Base-by-base conservation (phyloP, 208 protist genomes). In the Entamoeba dispar region DNA sequence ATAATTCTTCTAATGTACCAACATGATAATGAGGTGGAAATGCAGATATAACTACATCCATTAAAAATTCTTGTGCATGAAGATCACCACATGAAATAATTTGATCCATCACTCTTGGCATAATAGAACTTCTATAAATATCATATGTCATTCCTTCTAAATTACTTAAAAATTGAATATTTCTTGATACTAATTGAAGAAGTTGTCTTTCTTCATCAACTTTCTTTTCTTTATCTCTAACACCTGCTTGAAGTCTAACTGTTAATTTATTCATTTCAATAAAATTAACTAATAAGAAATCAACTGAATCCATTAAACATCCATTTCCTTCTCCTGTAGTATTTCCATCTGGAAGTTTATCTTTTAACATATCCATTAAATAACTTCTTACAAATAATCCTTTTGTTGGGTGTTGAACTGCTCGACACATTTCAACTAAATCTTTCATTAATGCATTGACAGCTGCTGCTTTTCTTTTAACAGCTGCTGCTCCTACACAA, bases 341-440 rank as follows among this genome's bases (percentile, higher is more conserved):
- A 31, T 92, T 92, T 22, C 12, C 17, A 90, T 94, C 77, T 38
- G 93, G 93, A 61, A 94, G 57, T 34, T 94, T 34, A 57, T 92
- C 92, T 43, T 92, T 92, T 7, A 57, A 61, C 93, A 93, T 55
- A 69, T 94, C 73, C 12, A 91, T 15, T 50, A 94, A 49, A 19
- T 93, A 94, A 52, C 91, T n/a, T 19, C 94, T 10, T 31, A 94
- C 14, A 34, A 94, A 94, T 15, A 94, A 92, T 69, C 93, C 94
- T 5, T 91, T 38, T 34, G 91, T 94, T 47, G 94, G 94, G 34
- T 94, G 93, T 49, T 94, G 94, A 91, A 94, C 93, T 8, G 93
- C 93, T 91, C 93, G 93, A 10, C 10, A 73, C 93, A 94, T 94
- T 50, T 94, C 93, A 38, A 94, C 27, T 34, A 94, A 43, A 94